Base-by-base conservation (phyloP, 208 protist genomes). In the Endotrypanum monterogeii region DNA sequence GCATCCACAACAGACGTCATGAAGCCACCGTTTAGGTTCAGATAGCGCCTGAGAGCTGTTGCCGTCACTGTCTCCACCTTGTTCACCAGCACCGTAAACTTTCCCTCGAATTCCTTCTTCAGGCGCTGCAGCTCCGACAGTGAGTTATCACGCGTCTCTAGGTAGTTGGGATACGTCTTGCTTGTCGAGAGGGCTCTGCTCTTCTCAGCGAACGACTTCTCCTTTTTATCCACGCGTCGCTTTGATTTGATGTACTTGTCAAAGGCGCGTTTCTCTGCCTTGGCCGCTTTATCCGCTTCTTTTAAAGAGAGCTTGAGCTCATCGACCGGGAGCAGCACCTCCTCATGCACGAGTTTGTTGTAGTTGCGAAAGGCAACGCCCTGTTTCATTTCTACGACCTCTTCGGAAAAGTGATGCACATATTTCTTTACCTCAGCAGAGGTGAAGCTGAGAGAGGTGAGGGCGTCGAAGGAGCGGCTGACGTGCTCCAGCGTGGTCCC, bases 371-470 rank as follows among this genome's bases (percentile, higher is more conserved):
- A 90, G 1, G 81, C 73, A 4, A 67, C 32, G 23, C 88, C 85
- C 41, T 90, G 82, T 69, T 83, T 87, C 71, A 93, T 80, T 52
- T 68, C 41, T 5, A 69, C n/a, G 5, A 93, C 58, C 48, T 82
- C 78, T 65, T 80, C 67, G 20, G 72, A 50, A 37, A 90, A 88
- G 67, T 75, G 67, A 54, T 74, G 71, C 46, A 84, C 85, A 66
- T 86, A 83, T 37, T 51, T 52, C 67, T 79, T 83, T 3, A 84
- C 73, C 7, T 39, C 62, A n/a, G 78, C 65, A 30, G 73, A 48
- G 23, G 76, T 76, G 66, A 87, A 89, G 74, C 72, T 86, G 57
- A 90, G 77, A 5, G 76, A 86, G 7, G 88, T 86, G 12, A 93
- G 69, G 4, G 73, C 76, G 23, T 82, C 58, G 61, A 84, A 93